Percentiles rank a stretch among this genome's conserved stretches.
These are phyloP conservation scores for Stentor roeselii DNA, from an alignment of 73 alveolate species.

Conservation along the genomic window DNA sequence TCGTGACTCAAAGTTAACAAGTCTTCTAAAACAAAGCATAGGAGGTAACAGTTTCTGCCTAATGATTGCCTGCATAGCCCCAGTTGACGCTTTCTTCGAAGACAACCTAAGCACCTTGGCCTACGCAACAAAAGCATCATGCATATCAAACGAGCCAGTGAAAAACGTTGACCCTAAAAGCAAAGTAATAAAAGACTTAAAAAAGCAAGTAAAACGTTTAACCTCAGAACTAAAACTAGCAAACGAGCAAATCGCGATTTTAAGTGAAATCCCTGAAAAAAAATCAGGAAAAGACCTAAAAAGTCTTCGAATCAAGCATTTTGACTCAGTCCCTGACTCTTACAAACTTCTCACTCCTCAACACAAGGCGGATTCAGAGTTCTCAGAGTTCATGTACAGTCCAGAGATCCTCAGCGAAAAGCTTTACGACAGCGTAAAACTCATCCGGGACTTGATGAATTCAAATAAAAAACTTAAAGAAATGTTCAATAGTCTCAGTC, in stretches of 20 bases:
- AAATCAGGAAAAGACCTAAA: neutral
- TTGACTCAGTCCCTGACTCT: neutral
- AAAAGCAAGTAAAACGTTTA: conserved; percentile 72
- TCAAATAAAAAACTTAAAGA: conserved; percentile 35
- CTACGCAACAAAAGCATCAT: conserved; percentile 97
- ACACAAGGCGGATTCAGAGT: neutral
- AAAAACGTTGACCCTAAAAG: conserved; percentile 94
- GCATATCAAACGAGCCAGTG: conserved; percentile 95
- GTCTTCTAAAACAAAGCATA: conserved; percentile 94
- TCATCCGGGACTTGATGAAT: conserved; percentile 39
- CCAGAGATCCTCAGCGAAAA: conserved; percentile 40
- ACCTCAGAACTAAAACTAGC: conserved; percentile 89
- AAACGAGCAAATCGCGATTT: conserved; percentile 72
- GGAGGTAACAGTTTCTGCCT: conserved; percentile 97
- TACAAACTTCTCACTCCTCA: neutral
- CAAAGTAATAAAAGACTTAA: conserved; percentile 74
- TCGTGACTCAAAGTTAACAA: conserved; percentile 96
- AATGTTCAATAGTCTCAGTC: neutral
- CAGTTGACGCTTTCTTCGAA: conserved; percentile 85
- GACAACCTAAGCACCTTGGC: conserved; percentile 92
- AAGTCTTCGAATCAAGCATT: neutral
- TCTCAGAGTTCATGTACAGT: conserved; percentile 17
- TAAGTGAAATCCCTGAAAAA: conserved; percentile 37
- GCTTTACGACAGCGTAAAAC: conserved; percentile 41
- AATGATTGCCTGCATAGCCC: conserved; percentile 97